Evolutionary conservation across 495 filamentous ascomycete species (phyloP), one percentile per base, ranked within the genome.

Genomic region (Aspergillus sclerotioniger): DNA sequence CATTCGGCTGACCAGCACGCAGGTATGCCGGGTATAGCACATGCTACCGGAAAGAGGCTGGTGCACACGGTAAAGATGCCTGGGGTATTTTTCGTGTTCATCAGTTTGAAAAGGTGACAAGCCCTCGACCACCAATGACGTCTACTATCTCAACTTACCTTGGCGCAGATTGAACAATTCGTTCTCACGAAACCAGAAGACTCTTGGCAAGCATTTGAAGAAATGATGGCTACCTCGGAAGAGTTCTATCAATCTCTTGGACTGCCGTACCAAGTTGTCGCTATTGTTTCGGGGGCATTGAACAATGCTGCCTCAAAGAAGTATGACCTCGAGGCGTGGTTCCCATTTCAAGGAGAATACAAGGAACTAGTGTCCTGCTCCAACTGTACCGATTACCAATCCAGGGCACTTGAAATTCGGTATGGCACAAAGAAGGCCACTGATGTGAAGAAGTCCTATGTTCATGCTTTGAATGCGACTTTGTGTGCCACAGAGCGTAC

Each of bases 71-170:
- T 35, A 91, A 90, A 73, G 94, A 98, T 67, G 93, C 95, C 6
- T 98, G 94, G 94, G 94, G 94, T 53, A 90, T 98, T 61, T 98
- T 97, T 81, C 87, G 94, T 64, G 92, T 98, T 41, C 94, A 98
- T 74, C 93, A 98, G 68, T 98, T 98, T 67, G 94, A 97, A 73
- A 98, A 98, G 86, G 85, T 86, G 39, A 64, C 62, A 33, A 57
- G 13, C 0, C 28, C 16, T 8, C 29, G 29, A 43, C 8, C n/a
- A 16, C 8, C 13, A 12, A 2, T 32, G 8, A 12, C 13, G 8
- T 20, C 33, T 16, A 20, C 12, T 6, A 17, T 3, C 45, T 13
- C 32, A 51, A 48, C 61, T 66, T 28, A 67, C 31, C 0, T 3
- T 33, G 4, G 16, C 48, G 32, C 45, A 89, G 85, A 82, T 96